These are phyloP conservation scores for Heimioporus retisporus DNA, from an alignment of 1,284 basidiomycete species.

Conservation along the genomic window DNA sequence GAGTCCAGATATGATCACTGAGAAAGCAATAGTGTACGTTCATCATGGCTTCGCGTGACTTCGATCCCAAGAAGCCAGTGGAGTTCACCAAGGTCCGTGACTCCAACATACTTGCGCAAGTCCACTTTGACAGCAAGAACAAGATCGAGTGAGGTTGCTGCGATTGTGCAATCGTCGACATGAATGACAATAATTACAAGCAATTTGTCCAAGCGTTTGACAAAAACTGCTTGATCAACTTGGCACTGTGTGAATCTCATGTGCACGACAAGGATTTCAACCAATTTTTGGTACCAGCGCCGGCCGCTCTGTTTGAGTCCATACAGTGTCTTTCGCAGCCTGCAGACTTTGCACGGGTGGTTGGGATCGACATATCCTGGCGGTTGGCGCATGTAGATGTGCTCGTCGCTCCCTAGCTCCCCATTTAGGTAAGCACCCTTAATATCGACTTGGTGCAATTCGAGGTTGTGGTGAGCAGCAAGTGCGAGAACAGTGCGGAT, in stretches of 20 bases:
- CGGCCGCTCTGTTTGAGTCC: neutral
- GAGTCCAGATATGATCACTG: slow-evolving; percentile 37
- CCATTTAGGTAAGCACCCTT: slow-evolving; percentile 2
- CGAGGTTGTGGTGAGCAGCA: neutral
- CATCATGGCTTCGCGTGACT: slow-evolving; percentile 25
- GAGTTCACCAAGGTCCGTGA: slow-evolving; percentile 1
- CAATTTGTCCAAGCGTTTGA: neutral
- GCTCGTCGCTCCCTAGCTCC: neutral
- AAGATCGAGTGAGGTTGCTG: neutral
- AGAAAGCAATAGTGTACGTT: slow-evolving; percentile 29
- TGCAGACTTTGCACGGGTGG: neutral
- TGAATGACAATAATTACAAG: neutral
- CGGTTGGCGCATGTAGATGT: slow-evolving; percentile 8
- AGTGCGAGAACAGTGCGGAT: slow-evolving; percentile 37
- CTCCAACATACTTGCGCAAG: neutral
- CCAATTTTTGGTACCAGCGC: neutral
- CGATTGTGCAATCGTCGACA: slow-evolving; percentile 3
- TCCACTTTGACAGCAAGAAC: neutral
- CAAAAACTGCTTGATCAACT: slow-evolving; percentile 1
- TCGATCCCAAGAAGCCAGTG: slow-evolving; percentile 39
- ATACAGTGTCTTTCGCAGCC: neutral
- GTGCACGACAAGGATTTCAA: neutral
- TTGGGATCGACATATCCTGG: neutral
- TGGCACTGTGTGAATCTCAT: neutral
- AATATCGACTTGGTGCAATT: slow-evolving; percentile 11